Base-by-base conservation (phyloP, 2,329 filamentous ascomycete species). In the Neonectria neomacrospora region DNA sequence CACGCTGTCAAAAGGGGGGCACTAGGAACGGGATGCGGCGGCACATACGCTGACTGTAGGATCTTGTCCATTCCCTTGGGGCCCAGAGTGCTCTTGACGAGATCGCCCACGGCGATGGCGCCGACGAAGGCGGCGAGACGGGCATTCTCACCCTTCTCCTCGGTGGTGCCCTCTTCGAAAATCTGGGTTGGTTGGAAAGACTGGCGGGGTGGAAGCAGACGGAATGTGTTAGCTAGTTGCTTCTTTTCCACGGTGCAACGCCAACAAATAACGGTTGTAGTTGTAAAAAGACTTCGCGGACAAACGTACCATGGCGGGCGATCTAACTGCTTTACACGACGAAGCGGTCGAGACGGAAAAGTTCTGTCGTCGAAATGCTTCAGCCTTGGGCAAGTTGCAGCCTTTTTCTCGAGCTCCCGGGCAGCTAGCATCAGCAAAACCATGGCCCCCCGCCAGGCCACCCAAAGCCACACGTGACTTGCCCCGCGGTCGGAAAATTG, bases 21-120 rank as follows among this genome's bases (percentile, higher is more conserved):
- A 32, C 48, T 60, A 59, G 63, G 45, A 58, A 42, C 51, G 56
- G 48, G 47, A 51, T 47, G 57, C 41, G 59, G 56, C 59, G 59
- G 58, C 64, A 87, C 91, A 69, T 88, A 96, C 91, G 93, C 94
- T 79, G 94, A 97, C 80, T 97, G 94, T 77, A 97, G 84, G 79
- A 97, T 97, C 85, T 97, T 97, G 85, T 98, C 96, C 94, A 98
- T 98, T 73, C 96, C 96, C 84, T 98, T 98, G 39, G 96, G 96
- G 7, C 96, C 96, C 34, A 99, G 83, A 11, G 96, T 98, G 80
- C 93, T 97, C 87, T 99, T 99, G 57, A 99, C 96, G 71, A 99
- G 82, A 75, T 99, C 96, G 57, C 96, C 96, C 50, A 99, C 96
- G 59, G 96, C 96, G 76, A 99, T 99, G 78, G 96, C 96, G 74